Evolutionary conservation across 306 rosid species (phyloP).

Genomic region (Cajanus cajan): DNA sequence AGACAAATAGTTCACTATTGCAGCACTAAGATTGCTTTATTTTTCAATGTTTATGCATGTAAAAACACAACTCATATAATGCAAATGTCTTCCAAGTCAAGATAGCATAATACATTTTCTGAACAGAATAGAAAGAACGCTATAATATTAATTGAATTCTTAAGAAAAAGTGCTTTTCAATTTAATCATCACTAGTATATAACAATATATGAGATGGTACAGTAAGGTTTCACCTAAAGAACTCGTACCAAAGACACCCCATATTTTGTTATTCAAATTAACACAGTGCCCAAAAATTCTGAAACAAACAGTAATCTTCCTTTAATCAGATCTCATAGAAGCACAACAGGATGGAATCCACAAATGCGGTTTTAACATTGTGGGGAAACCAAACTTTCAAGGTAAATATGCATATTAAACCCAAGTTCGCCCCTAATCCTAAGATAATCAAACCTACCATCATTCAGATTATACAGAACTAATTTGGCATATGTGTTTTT

Average conservation of each 20-base stretch:
- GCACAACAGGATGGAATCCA: background rate
- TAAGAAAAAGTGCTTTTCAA: background rate
- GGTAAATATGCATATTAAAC: background rate
- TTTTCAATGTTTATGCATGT: background rate
- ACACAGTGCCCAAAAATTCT: background rate
- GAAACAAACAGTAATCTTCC: background rate
- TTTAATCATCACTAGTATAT: background rate
- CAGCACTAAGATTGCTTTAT: background rate
- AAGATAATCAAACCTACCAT: background rate
- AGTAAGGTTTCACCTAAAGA: background rate
- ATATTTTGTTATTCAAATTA: background rate
- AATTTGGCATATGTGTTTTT: background rate
- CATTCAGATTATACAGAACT: background rate
- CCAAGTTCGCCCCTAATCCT: background rate
- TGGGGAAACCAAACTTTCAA: slow-evolving; percentile 22
- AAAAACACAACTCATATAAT: background rate
- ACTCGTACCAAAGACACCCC: background rate
- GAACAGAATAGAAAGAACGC: background rate
- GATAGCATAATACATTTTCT: background rate
- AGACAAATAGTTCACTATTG: background rate
- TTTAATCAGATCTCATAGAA: background rate
- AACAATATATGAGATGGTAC: background rate
- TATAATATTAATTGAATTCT: background rate
- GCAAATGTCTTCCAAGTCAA: background rate
- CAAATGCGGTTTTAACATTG: background rate